phyloP scores from a whole-genome alignment of 139 green algal species.

The Chlorella sp. region DNA sequence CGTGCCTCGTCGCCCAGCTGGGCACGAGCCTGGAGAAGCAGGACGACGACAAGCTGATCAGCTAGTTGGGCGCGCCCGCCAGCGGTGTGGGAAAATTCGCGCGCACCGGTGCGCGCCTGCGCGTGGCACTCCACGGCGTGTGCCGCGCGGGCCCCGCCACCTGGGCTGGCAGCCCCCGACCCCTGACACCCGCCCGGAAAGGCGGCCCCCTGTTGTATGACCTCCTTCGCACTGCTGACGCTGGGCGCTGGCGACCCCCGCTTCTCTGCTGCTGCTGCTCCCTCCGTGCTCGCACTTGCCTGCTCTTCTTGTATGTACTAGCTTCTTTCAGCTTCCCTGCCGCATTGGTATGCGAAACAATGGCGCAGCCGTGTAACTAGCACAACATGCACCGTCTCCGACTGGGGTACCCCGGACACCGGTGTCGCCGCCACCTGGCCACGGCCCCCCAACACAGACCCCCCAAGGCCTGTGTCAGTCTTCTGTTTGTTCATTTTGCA shows the following conservation, averaged over 20 bases:
- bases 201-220: neutral
- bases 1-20: slow-evolving; percentile 54
- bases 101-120: neutral
- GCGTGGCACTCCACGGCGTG: neutral
- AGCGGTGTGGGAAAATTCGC: neutral
- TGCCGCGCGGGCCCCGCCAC: neutral
- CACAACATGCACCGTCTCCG: too few relatives aligned
- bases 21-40: neutral
- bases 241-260: neutral
- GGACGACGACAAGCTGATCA: neutral
- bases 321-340: neutral
- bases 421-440: neutral
- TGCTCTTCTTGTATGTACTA: neutral
- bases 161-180: neutral
- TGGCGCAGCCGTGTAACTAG: too few relatives aligned
- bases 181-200: too few relatives aligned
- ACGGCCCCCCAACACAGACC: neutral
- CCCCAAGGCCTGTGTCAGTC: neutral
- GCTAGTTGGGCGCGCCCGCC: neutral
- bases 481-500: too few relatives aligned
- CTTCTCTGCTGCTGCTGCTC: neutral
- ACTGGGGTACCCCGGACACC: too few relatives aligned
- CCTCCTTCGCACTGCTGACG: neutral
- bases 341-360: too few relatives aligned
- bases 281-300: neutral